phyloP scores from a whole-genome alignment of 2,329 filamentous ascomycete genomes.

The Ramularia collo-cygni region DNA sequence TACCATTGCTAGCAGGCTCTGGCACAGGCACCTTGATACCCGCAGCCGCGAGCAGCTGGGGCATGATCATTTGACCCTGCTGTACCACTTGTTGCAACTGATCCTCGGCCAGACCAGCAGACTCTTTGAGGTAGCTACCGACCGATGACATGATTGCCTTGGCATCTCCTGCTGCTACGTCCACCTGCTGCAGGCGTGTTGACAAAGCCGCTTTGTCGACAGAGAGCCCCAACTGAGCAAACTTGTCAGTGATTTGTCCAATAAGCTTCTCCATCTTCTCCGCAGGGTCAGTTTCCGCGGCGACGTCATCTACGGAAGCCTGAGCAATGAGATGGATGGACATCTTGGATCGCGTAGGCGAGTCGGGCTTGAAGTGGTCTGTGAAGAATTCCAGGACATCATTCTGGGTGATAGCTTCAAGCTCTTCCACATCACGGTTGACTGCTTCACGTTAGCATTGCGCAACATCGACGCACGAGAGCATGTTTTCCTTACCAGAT shows the following conservation, averaged over 20 bases:
- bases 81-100: slow-evolving; percentile 44
- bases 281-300: slow-evolving; percentile 25
- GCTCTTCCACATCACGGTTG: slow-evolving; percentile 66
- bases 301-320: slow-evolving; percentile 36
- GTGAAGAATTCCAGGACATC: slow-evolving; percentile 77
- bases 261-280: slow-evolving; percentile 42
- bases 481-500: slow-evolving; percentile 53
- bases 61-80: slow-evolving; percentile 45
- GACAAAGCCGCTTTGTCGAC: slow-evolving; percentile 38
- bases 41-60: slow-evolving; percentile 33
- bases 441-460: slow-evolving; percentile 38
- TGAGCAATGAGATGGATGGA: slow-evolving; percentile 79
- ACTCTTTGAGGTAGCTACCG: slow-evolving; percentile 31
- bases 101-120: slow-evolving; percentile 43
- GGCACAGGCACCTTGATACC: slow-evolving; percentile 3
- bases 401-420: slow-evolving; percentile 67
- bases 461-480: neutral
- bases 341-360: slow-evolving; percentile 68
- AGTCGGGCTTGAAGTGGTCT: slow-evolving; percentile 67
- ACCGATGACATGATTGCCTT: slow-evolving; percentile 37
- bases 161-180: slow-evolving; percentile 35
- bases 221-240: slow-evolving; percentile 42
- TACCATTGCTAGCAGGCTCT: slow-evolving; percentile 28
- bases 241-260: slow-evolving; percentile 39
- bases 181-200: slow-evolving; percentile 39